Evolutionary conservation across 345 rosid genomes (phyloP), one percentile per base, ranked within the genome.

Genomic region (Acer yangbiense): DNA sequence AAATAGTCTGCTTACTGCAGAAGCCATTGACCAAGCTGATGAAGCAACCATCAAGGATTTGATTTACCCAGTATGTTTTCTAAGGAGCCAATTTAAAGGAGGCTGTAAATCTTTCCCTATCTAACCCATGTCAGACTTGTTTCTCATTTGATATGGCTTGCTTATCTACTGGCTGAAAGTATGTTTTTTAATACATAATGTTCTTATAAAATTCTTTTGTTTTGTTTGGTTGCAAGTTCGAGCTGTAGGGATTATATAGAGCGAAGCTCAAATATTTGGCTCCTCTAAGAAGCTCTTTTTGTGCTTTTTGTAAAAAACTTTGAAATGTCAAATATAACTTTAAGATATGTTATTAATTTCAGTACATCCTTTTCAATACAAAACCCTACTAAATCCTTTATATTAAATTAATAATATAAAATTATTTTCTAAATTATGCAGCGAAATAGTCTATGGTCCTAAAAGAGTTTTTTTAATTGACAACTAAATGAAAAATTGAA

Each of bases 1-100:
- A 68, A 92, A 90, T 80, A 79, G 78, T 73, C 84, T 95, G 82
- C 97, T 92, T 79, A 85, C 94, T 77, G 94, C 97, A 21, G 90
- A 91, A 78, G 90, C 98, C 74, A 85, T 95, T 78, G 94, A 91
- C 63, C 78, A 85, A 82, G 92, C 99, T 25, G 92, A 92, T 85
- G 99, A 95, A 86, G 85, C 85, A 79, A 78, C 87, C 74, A 85
- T 95, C 66, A 95, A 80, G 83, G 93, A 87, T 72, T 83, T 95
- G 82, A 95, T 95, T 77, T 95, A 95, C 77, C 98, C 95, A 13
- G 99, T 95, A 88, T 27, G 83, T 69, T 74, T 55, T 58, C 43
- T 68, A 17, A 44, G 48, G 3, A 35, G 52, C 44, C 25, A 71
- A 68, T 74, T 79, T 44, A 50, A 78, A 25, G 48, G 60, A 72